These are phyloP conservation scores for Fragaria nilgerrensis DNA, from an alignment of 306 rosid species.

Conservation along the genomic window DNA sequence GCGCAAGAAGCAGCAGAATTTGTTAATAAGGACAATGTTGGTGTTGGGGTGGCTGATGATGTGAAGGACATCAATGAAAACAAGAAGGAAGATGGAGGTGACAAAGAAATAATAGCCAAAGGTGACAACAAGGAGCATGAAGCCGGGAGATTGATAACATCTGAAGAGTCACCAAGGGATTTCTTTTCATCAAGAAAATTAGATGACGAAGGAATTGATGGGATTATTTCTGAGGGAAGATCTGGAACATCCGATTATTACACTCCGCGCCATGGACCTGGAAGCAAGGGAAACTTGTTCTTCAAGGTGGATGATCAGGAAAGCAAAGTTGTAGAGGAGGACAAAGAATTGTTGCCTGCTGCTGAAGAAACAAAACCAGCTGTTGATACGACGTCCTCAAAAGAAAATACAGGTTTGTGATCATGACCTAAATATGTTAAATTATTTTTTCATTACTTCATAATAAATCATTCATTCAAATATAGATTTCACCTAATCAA, in stretches of 20 bases:
- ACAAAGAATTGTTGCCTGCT: not conserved
- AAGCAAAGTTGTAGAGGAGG: not conserved
- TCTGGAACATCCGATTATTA: constrained; percentile 34
- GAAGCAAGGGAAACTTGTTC: constrained; percentile 12
- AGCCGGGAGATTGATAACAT: constrained; percentile 16
- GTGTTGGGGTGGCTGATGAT: constrained; percentile 3
- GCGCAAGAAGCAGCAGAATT: not conserved
- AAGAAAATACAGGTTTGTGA: not conserved
- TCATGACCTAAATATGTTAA: not conserved
- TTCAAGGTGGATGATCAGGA: constrained; percentile 8
- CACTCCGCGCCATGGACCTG: constrained; percentile 30
- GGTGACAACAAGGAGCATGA: constrained; percentile 8
- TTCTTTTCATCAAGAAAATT: constrained; percentile 29
- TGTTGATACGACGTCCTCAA: not conserved
- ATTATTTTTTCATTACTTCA: not conserved
- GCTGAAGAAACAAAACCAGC: not conserved
- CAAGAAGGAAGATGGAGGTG: constrained; percentile 9
- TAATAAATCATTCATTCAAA: not conserved
- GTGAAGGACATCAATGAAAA: constrained; percentile 21
- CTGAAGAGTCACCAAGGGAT: constrained; percentile 25
- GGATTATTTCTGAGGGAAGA: constrained; percentile 24
- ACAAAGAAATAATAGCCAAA: constrained; percentile 10
- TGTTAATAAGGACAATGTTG: not conserved
- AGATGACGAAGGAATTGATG: constrained; percentile 32
- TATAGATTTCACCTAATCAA: not conserved